Evolutionary conservation across 1,139 yeast species (phyloP), one percentile per base, ranked within the genome.

Genomic region (Chernovozyma sophiae-reginae): DNA sequence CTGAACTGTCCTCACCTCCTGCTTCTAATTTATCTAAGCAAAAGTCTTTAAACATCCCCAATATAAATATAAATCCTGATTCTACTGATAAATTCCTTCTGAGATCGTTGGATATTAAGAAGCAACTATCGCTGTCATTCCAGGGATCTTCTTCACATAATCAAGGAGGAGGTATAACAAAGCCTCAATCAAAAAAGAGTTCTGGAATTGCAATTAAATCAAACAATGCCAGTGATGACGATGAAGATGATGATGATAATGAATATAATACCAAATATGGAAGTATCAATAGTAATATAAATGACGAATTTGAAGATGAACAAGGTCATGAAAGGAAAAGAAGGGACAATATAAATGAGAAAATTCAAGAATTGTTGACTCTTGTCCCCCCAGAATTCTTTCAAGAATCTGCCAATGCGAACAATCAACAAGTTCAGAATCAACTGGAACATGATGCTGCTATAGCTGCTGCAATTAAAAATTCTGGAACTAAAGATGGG

Each of bases 301-400:
- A 25, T 17, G 32, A 34, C 11, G 60, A 54, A 24, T 65, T 61
- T 22, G 65, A 60, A 26, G 68, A 62, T 26, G 68, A 60, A 23
- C 67, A 60, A 33, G 79, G 62, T 35, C 74, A 60, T 48, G 83
- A 58, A 60, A 65, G 94, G 13, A 79, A 86, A 46, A 74, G 96
- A 42, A 70, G 95, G 42, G 97, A 89, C 56, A 86, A 85, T 51
- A 86, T 90, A 58, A 89, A 89, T 54, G 96, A 87, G 36, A 81
- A 82, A 52, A 90, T 90, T 40, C 94, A 85, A 50, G 96, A 89
- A 49, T 68, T 90, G 31, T 72, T 87, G 34, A 67, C 74, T 1
- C 58, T 85, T 36, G 76, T 90, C 3, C 96, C 97, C 0, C 62
- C 64, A 12, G 76, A 74, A 30, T 77, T 81, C 48, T 70, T 83